phyloP scores from a whole-genome alignment of 768 basidiomycete species.

The Boletus speciosus region DNA sequence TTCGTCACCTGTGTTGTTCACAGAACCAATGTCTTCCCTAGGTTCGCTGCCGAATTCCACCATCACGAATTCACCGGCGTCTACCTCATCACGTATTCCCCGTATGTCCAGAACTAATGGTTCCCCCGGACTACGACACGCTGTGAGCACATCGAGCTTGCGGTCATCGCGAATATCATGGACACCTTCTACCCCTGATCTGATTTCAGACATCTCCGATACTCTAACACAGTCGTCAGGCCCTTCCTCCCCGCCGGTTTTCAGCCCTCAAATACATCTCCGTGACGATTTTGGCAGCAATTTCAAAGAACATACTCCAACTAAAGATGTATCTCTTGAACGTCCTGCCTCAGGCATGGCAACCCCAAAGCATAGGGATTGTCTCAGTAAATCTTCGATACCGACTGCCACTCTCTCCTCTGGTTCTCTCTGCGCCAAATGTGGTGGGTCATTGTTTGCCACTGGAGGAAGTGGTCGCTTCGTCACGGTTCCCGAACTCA shows the following conservation, averaged over 20 bases:
- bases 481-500: constrained; percentile 62
- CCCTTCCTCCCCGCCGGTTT: constrained; percentile 48
- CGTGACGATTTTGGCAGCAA: constrained; percentile 10
- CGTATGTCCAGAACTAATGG: constrained; percentile 21
- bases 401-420: constrained; percentile 33
- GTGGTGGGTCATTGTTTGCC: constrained; percentile 55
- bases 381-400: constrained; percentile 24
- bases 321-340: constrained; percentile 6
- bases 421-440: constrained; percentile 57
- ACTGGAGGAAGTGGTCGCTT: constrained; percentile 58
- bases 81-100: constrained; percentile 30
- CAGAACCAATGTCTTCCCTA: constrained; percentile 16
- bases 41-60: constrained; percentile 11
- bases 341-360: constrained; percentile 22
- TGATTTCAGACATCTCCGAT: constrained; percentile 61
- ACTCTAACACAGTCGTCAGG: constrained; percentile 52
- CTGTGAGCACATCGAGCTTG: constrained; percentile 28
- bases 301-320: constrained; percentile 5
- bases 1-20: constrained; percentile 24
- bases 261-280: constrained; percentile 30
- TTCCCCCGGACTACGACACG: constrained; percentile 28
- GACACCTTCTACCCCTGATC: constrained; percentile 53
- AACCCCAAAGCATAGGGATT: constrained; percentile 28
- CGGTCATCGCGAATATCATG: constrained; percentile 29
- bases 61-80: constrained; percentile 3